Evolutionary conservation across 345 rosid species (phyloP).

Genomic region (Murraya koenigii): DNA sequence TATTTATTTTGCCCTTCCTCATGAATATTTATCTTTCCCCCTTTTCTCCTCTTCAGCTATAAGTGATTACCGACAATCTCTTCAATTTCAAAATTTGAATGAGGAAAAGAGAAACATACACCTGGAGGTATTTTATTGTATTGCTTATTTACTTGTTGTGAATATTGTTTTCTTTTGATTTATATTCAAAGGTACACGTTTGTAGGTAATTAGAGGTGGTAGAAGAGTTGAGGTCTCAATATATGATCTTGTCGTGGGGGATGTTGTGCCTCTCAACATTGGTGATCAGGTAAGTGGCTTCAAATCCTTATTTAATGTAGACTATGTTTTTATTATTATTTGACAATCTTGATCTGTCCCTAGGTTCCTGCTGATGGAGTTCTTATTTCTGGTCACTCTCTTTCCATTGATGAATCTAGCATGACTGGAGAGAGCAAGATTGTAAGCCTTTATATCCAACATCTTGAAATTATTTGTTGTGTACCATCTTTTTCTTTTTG

Average conservation of each 20-base stretch:
- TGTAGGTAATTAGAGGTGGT: slow-evolving; percentile 80
- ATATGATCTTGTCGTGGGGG: slow-evolving; percentile 94
- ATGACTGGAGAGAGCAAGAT: slow-evolving; percentile 99
- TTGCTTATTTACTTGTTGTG: slow-evolving; percentile 5
- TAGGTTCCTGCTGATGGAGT: slow-evolving; percentile 99
- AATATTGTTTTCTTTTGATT: slow-evolving; percentile 4
- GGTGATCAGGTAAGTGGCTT: slow-evolving; percentile 81
- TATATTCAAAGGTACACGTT: slow-evolving; percentile 11
- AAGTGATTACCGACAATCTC: slow-evolving; percentile 97
- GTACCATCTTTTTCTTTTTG: slow-evolving; percentile 9
- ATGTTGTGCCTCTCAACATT: slow-evolving; percentile 85
- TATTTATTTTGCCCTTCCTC: neutral
- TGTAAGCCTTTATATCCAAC: slow-evolving; percentile 35
- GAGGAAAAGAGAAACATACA: slow-evolving; percentile 94
- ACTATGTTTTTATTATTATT: neutral
- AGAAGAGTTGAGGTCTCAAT: slow-evolving; percentile 81
- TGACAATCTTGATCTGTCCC: neutral
- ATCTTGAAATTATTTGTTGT: neutral
- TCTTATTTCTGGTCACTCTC: slow-evolving; percentile 74
- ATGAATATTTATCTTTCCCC: neutral
- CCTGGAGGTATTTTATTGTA: slow-evolving; percentile 58
- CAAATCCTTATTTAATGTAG: neutral
- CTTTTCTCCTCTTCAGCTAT: slow-evolving; percentile 51
- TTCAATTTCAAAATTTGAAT: slow-evolving; percentile 92
- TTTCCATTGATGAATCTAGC: slow-evolving; percentile 95